A percentile compares a stretch with the other conserved stretches of the same genome.
phyloP scores from a whole-genome alignment of 176 grass and related monocot species.

The Phoenix roebelenii region DNA sequence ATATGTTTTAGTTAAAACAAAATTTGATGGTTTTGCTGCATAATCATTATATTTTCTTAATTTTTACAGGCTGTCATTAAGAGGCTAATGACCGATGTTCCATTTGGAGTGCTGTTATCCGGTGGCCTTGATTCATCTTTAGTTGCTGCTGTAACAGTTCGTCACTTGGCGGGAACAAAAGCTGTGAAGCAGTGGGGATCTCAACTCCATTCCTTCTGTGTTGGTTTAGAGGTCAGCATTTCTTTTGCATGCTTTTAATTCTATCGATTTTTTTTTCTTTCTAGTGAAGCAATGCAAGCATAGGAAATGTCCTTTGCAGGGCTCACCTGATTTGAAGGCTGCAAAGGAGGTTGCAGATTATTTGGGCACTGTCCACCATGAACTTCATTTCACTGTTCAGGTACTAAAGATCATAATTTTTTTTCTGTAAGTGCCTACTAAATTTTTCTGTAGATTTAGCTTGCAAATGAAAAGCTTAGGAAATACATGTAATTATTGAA shows the following conservation, averaged over 20 bases:
- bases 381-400: conserved; percentile 93
- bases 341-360: conserved; percentile 72
- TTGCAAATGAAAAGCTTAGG: too few relatives aligned
- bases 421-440: too few relatives aligned
- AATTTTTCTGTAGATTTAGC: too few relatives aligned
- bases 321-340: conserved; percentile 85
- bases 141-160: conserved; percentile 72
- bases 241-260: not conserved
- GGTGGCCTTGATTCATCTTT: conserved; percentile 91
- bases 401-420: conserved; percentile 16
- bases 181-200: conserved; percentile 72
- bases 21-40: too few relatives aligned
- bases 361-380: conserved; percentile 86
- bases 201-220: conserved; percentile 92
- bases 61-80: conserved; percentile 63
- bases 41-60: not conserved
- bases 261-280: not conserved
- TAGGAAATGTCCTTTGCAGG: conserved; percentile 29
- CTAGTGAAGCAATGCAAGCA: not conserved
- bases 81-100: conserved; percentile 95
- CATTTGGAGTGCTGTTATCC: conserved; percentile 84
- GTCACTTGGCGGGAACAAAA: conserved; percentile 78
- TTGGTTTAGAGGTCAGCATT: conserved; percentile 65
- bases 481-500: not conserved
- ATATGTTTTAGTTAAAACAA: too few relatives aligned